Evolutionary conservation across 306 rosid genomes (phyloP), one percentile per base, ranked within the genome.

Genomic region (Cicer bijugum): DNA sequence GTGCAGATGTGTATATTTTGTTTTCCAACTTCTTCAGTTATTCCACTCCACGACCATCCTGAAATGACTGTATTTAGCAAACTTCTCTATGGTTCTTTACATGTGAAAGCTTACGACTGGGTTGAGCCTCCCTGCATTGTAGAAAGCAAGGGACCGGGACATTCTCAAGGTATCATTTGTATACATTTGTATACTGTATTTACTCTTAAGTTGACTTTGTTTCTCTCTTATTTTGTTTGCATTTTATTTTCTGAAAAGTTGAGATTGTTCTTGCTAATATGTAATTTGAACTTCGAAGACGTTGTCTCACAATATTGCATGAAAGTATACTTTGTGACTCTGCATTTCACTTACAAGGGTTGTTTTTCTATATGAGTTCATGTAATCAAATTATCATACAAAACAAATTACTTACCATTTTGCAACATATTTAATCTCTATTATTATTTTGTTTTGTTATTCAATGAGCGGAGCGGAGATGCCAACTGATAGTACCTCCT

Each of bases 21-120:
- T 77, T 94, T 94, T 81, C 97, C 98, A 15, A 87, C 97, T 71
- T 94, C 98, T 65, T 74, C 98, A 0, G 87, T 85, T 78, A 89
- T 94, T 81, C 96, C 96, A 46, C 97, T 94, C 15, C 98, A 94
- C 60, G 98, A 89, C 82, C 98, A 91, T 81, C 98, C 98, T n/a
- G 88, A 85, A 82, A 94, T 94, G 98, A 91, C 95, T 68, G 96
- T 94, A 75, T 89, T 88, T 73, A 94, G 96, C 88, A 94, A 94
- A 88, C 76, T 91, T 86, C 91, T 94, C 19, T 94, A 88, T 70
- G 98, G 98, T 69, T 93, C 97, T 80, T 79, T 93, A 88, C 96
- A 89, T 75, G 96, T 93, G 75, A 93, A 90, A 91, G 96, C 92
- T 76, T 93, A 93, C 81, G 96, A 93, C 67, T 93, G 98, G 98